Evolutionary conservation across 805 yeast genomes (phyloP).

Genomic region (Saccharomycopsis microspora): DNA sequence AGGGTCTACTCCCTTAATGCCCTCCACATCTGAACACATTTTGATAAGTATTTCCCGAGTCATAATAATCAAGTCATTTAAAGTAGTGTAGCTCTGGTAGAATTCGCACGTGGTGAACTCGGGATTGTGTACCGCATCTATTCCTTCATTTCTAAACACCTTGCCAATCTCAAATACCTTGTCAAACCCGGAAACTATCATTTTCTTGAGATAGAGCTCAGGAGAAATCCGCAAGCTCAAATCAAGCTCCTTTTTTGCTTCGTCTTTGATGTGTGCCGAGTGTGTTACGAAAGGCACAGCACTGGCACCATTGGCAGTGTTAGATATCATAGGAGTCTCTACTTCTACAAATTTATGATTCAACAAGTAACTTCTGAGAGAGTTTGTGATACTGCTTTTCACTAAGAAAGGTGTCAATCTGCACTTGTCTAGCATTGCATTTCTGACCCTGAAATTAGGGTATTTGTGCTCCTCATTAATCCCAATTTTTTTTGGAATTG

Average conservation of each 20-base stretch:
- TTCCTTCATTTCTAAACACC: conserved; percentile 98
- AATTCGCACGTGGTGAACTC: conserved; percentile 99
- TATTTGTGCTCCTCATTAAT: conserved; percentile 4
- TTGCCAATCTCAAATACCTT: conserved; percentile 98
- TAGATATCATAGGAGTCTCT: conserved; percentile 73
- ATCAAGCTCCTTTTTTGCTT: conserved; percentile 18
- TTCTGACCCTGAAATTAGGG: conserved; percentile 7
- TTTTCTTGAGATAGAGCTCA: conserved; percentile 88
- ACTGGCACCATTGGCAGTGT: conserved; percentile 77
- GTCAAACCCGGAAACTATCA: conserved; percentile 97
- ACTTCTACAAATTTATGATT: conserved; percentile 60
- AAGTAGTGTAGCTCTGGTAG: conserved; percentile 96
- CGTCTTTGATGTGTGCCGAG: conserved; percentile 22
- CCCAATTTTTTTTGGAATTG: conserved; percentile 24
- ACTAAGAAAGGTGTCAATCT: conserved; percentile 23
- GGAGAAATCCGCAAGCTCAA: conserved; percentile 83
- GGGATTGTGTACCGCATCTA: conserved; percentile 97
- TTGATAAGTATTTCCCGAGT: conserved; percentile 11
- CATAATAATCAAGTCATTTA: conserved; percentile 81
- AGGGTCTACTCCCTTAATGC: neutral
- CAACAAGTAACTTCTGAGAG: conserved; percentile 45
- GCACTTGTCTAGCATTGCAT: neutral
- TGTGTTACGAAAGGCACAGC: conserved; percentile 76
- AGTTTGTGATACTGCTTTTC: conserved; percentile 42
- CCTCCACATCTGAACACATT: neutral